Conservation (phyloP, 352 stramenopile species). For the Pythium aquatile region DNA sequence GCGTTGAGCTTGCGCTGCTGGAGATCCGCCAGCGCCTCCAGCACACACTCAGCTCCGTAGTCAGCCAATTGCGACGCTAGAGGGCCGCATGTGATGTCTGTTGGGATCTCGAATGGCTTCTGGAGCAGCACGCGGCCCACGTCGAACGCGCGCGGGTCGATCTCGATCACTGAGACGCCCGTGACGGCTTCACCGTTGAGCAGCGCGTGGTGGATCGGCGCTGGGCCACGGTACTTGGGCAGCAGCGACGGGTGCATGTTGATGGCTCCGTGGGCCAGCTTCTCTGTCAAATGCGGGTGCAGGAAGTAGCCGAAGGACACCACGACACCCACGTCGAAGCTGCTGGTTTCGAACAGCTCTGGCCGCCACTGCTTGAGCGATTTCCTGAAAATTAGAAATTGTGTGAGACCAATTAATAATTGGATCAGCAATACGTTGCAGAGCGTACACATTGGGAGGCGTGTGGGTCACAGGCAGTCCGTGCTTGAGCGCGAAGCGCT, state of each 20-base stretch:
- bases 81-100: constrained; percentile 38
- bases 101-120: constrained; percentile 42
- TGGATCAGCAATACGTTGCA: not conserved
- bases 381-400: constrained; percentile 37
- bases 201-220: constrained; percentile 85
- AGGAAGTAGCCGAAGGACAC: constrained; percentile 87
- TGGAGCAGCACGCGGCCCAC: constrained; percentile 77
- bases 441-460: constrained; percentile 52
- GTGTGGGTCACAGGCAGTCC: constrained; percentile 64
- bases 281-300: constrained; percentile 73
- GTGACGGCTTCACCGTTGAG: constrained; percentile 73
- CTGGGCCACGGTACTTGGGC: constrained; percentile 82
- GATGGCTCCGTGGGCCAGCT: constrained; percentile 68
- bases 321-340: constrained; percentile 83
- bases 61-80: constrained; percentile 41
- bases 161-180: constrained; percentile 85
- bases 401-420: not conserved
- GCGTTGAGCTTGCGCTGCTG: constrained; percentile 43
- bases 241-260: constrained; percentile 89
- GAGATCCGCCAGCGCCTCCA: constrained; percentile 63
- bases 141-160: constrained; percentile 81
- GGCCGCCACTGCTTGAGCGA: constrained; percentile 69
- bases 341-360: constrained; percentile 38
- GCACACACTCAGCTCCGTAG: constrained; percentile 61
- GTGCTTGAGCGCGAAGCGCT: constrained; percentile 63